Base-by-base conservation (phyloP, 2,329 filamentous ascomycete genomes). In the Trichophyton rubrum region DNA sequence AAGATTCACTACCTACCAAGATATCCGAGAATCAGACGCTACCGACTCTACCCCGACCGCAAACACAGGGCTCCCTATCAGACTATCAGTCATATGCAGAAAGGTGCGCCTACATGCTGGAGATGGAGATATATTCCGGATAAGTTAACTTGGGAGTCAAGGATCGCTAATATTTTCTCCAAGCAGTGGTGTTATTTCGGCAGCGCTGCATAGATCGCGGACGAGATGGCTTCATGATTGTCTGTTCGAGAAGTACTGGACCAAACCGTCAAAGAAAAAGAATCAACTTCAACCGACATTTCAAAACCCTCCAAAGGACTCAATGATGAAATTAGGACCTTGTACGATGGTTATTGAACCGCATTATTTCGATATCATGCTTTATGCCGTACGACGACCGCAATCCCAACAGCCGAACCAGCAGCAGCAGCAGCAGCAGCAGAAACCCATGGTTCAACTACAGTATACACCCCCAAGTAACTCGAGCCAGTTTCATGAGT, bases 281-380 rank as follows among this genome's bases (percentile, higher is more conserved):
- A 74, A 75, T 47, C 75, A 79, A 58, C 67, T 70, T 22, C 77
- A 77, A 59, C 71, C 72, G 51, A 74, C 75, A 60, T 70, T 72
- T 22, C 73, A 75, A 60, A 79, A 80, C 55, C 78, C 77, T 1
- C 70, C 80, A 65, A 73, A 79, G 68, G 73, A 82, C 41, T 77
- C 78, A 4, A 81, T 82, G 76, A 70, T 75, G 8, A 79, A 78
- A 66, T 72, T 83, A 38, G 83, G 84, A 55, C 75, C 78, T 62
- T 83, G 81, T 65, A 79, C 80, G 60, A 76, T 86, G 58, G 79
- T 81, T 38, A 79, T 86, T 56, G 84, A 85, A 63, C 84, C 84
- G 57, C 82, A 86, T 70, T 79, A 81, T 6, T 83, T 86, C 64
- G 81, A 84, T 62, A 80, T 80, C 17, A 77, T 79, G 65, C 73